These are phyloP conservation scores for Backusella parvicylindrica DNA, from an alignment of 192 early-diverging fungal species.

Conservation along the genomic window DNA sequence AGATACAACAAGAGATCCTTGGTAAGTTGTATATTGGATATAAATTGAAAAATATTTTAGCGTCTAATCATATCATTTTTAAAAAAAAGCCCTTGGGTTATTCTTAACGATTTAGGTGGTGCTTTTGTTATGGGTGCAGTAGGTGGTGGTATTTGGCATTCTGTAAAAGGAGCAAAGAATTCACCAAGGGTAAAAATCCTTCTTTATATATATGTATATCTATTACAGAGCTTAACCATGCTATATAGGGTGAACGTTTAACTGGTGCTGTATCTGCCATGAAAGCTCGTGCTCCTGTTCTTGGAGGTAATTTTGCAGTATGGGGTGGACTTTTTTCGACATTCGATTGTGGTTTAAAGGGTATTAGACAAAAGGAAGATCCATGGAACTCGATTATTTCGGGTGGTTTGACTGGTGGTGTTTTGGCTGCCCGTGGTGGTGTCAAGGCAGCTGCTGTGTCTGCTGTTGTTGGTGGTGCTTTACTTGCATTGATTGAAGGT, in stretches of 20 bases:
- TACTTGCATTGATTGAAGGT: conserved; percentile 96
- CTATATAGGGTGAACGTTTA: conserved; percentile 77
- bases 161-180: conserved; percentile 98
- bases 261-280: conserved; percentile 82
- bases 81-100: conserved; percentile 71
- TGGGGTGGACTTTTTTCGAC: conserved; percentile 99
- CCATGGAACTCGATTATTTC: conserved; percentile 96
- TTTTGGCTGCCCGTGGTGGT: conserved; percentile 88
- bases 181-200: conserved; percentile 90
- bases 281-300: conserved; percentile 92
- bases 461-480: conserved; percentile 88
- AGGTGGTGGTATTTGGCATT: conserved; percentile 94
- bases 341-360: conserved; percentile 93
- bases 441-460: conserved; percentile 75
- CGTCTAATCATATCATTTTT: no score
- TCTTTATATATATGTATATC: not conserved
- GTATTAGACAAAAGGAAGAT: conserved; percentile 96
- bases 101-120: conserved; percentile 79
- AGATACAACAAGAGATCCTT: conserved; percentile 56
- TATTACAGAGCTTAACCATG: not conserved
- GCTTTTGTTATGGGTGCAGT: conserved; percentile 97
- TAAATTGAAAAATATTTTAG: no score
- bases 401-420: conserved; percentile 92
- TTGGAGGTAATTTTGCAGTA: conserved; percentile 98
- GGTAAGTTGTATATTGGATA: no score